Evolutionary conservation across 495 filamentous ascomycete genomes (phyloP).

Genomic region (Entonaema liquescens): DNA sequence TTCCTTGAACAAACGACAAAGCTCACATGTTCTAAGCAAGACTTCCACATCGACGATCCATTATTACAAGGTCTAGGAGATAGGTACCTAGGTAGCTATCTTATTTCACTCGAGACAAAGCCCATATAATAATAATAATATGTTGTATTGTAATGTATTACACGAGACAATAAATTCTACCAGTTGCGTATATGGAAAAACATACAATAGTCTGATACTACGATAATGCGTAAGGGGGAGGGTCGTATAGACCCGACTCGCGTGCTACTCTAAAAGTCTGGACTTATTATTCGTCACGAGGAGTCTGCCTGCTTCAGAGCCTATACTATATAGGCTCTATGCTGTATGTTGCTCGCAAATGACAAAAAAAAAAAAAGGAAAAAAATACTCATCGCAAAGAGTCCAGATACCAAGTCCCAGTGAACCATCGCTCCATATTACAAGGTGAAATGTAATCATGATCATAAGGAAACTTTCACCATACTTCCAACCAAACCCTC

Average conservation of each 20-base stretch:
- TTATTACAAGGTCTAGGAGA: not conserved
- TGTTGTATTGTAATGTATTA: conserved; percentile 2
- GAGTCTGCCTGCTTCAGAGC: conserved; percentile 19
- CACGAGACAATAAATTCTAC: conserved; percentile 13
- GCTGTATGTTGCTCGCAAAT: conserved; percentile 28
- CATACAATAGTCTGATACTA: conserved; percentile 2
- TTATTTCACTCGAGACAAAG: not conserved
- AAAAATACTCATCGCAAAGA: conserved; percentile 33
- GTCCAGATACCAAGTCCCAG: conserved; percentile 39
- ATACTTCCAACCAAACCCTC: not conserved
- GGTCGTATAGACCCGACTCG: conserved; percentile 26
- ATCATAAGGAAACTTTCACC: conserved; percentile 23
- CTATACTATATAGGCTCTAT: conserved; percentile 8
- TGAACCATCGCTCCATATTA: conserved; percentile 48
- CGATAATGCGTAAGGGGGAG: conserved; percentile 6
- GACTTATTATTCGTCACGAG: conserved; percentile 18
- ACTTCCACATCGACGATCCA: not conserved
- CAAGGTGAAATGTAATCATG: conserved; percentile 42
- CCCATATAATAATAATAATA: not conserved
- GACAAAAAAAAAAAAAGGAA: conserved; percentile 16
- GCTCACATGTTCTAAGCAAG: not conserved
- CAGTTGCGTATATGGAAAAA: not conserved
- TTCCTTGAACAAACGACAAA: not conserved
- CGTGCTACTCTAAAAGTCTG: conserved; percentile 13
- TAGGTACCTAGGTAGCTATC: not conserved